Evolutionary conservation across 257 asterid genomes (phyloP), one percentile per base, ranked within the genome.

Genomic region (Solanum boliviense): DNA sequence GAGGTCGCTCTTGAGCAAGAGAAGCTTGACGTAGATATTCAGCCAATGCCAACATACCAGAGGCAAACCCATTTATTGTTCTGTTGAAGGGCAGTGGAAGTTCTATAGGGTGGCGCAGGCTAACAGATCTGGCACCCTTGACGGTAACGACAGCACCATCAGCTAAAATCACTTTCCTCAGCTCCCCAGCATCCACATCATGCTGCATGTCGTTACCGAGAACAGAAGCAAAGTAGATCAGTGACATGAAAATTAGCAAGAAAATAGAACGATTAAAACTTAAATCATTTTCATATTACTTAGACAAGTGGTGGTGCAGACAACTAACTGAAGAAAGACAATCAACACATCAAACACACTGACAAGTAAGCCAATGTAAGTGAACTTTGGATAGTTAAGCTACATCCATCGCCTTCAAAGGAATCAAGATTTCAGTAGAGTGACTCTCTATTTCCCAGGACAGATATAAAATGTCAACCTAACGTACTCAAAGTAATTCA

Each of bases 61-160:
- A 95, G 41, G 99, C 99, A 56, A 96, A 96, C 67, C 87, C 91
- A 52, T 67, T 92, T 38, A 76, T 83, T 1, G 98, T 91, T 84
- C 92, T 92, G 72, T 97, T 97, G 12, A 97, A 90, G 34, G 99
- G 99, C 62, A 97, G 98, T 5, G 99, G 98, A 46, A 97, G 95
- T 91, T 95, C 96, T 39, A 97, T 83, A 13, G 99, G 97, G 73
- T 95, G 98, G 6, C 98, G 98, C 39, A 97, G 78, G 93, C 98
- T 94, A n/a, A 97, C 99, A 38, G 99, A 97, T 89, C 98, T 91
- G 70, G 99, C 99, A 87, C 99, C 99, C 92, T 94, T 97, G 6
- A 97, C 95, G 1, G 99, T 97, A 89, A 97, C 98, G 39, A 95
- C 98, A 4, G 98, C 98, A 9, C 99, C 99, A 56, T 97, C 99